Evolutionary conservation across 176 grass and related monocot species (phyloP).

Genomic region (Microstegium vimineum): DNA sequence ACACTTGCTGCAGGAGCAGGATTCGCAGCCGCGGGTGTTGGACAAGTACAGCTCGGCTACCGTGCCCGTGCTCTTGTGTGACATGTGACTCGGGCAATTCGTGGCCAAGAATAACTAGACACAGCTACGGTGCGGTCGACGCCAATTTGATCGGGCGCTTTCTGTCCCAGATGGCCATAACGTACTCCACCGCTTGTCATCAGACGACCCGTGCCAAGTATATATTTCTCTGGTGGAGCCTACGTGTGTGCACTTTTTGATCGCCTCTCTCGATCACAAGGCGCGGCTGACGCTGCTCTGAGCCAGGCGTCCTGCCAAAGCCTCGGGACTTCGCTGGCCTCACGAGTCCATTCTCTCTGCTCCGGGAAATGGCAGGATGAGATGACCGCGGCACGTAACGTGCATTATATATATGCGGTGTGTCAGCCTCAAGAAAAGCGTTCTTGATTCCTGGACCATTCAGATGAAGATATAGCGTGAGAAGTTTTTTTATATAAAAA

Average conservation of each 20-base stretch:
- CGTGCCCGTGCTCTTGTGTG: neutral
- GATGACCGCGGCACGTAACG: conserved; percentile 20
- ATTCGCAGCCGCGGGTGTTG: neutral
- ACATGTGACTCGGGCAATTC: conserved; percentile 20
- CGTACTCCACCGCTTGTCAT: neutral
- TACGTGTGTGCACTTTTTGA: neutral
- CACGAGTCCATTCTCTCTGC: conserved; percentile 31
- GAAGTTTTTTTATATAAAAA: neutral
- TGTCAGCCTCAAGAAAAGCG: neutral
- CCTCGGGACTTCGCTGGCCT: conserved; percentile 20
- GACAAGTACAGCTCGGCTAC: conserved; percentile 9
- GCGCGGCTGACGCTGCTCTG: neutral
- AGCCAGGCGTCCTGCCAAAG: conserved; percentile 26
- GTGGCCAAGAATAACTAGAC: too few species aligned
- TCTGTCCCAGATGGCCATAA: conserved; percentile 13
- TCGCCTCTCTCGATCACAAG: neutral
- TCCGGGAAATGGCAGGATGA: neutral
- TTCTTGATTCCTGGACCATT: neutral
- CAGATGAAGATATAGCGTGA: conserved; percentile 16
- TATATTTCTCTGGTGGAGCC: neutral
- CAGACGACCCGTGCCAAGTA: neutral
- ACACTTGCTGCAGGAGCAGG: neutral
- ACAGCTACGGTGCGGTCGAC: too few species aligned
- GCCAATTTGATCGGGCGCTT: too few species aligned
- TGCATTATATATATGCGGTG: neutral